A percentile compares a stretch with the other conserved stretches of the same genome.
These are phyloP conservation scores for Termitomyces sp. DNA, from an alignment of 768 basidiomycete species.

Conservation along the genomic window DNA sequence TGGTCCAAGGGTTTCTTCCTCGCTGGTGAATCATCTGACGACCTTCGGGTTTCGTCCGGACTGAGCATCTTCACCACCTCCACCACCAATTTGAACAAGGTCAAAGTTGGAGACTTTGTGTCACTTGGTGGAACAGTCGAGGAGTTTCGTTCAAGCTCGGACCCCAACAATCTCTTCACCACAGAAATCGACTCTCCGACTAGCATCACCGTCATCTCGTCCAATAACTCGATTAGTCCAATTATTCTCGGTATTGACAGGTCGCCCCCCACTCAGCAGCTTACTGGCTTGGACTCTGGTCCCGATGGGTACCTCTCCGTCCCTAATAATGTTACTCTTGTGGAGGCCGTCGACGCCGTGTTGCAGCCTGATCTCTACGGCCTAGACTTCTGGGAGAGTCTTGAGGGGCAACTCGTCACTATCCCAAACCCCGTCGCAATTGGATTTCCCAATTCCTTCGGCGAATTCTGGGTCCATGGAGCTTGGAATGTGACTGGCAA, in stretches of 20 bases:
- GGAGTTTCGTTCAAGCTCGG: slow-evolving; percentile 45
- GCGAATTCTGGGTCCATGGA: slow-evolving; percentile 59
- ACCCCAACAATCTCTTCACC: slow-evolving; percentile 43
- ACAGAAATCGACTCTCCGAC: slow-evolving; percentile 48
- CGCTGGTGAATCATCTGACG: slow-evolving; percentile 37
- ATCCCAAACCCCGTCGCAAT: slow-evolving; percentile 45
- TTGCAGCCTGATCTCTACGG: slow-evolving; percentile 51
- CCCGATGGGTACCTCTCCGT: slow-evolving; percentile 52
- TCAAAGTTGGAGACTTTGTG: slow-evolving; percentile 46
- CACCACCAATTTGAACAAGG: slow-evolving; percentile 30
- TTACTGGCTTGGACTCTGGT: slow-evolving; percentile 49
- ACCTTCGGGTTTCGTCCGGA: slow-evolving; percentile 49
- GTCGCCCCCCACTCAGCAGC: slow-evolving; percentile 45
- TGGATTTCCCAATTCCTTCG: slow-evolving; percentile 49
- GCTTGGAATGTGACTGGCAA: slow-evolving; percentile 53
- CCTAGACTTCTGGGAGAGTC: slow-evolving; percentile 63
- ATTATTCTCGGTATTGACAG: slow-evolving; percentile 52
- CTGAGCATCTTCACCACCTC: slow-evolving; percentile 46
- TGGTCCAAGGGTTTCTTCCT: slow-evolving; percentile 48
- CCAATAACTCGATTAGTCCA: slow-evolving; percentile 43
- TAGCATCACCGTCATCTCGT: slow-evolving; percentile 40
- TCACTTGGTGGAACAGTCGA: slow-evolving; percentile 42
- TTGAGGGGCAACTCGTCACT: slow-evolving; percentile 56
- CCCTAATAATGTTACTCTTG: slow-evolving; percentile 48
- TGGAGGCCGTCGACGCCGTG: slow-evolving; percentile 43